Percentiles rank a stretch among this genome's conserved stretches.
Evolutionary conservation across 2,329 filamentous ascomycete genomes (phyloP).

Genomic region (Periglandula ipomoeae): DNA sequence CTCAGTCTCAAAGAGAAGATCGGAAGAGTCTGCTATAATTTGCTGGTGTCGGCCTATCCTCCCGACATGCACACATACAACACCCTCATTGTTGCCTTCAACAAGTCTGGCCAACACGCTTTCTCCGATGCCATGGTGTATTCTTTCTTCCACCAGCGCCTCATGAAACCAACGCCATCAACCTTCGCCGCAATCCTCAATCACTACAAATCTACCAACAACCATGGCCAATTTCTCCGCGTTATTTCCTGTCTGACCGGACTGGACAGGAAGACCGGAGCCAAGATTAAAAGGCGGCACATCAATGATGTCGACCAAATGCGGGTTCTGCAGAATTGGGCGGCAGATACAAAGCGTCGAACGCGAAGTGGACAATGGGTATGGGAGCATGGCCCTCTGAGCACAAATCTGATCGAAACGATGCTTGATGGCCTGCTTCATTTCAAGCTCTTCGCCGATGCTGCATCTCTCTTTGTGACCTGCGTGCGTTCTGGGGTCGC

Average conservation of each 20-base stretch:
- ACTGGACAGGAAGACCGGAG: constrained; percentile 27
- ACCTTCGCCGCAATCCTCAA: constrained; percentile 41
- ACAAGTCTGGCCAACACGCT: constrained; percentile 36
- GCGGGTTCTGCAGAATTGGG: constrained; percentile 21
- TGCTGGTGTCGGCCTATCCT: constrained; percentile 51
- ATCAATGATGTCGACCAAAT: constrained; percentile 21
- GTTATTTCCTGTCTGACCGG: constrained; percentile 37
- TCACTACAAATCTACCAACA: constrained; percentile 35
- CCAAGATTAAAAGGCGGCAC: constrained; percentile 27
- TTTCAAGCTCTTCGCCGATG: constrained; percentile 35
- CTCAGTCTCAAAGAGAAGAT: constrained; percentile 24
- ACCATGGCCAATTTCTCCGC: constrained; percentile 34
- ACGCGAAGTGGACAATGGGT: constrained; percentile 24
- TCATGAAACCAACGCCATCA: constrained; percentile 36
- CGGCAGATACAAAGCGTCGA: constrained; percentile 14
- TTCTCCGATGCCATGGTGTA: constrained; percentile 45
- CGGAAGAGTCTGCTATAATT: constrained; percentile 50
- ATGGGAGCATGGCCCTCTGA: constrained; percentile 31
- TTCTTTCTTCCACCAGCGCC: constrained; percentile 36
- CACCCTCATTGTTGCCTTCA: constrained; percentile 58
- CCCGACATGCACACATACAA: constrained; percentile 65
- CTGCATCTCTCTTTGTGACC: constrained; percentile 31
- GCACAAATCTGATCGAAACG: constrained; percentile 31
- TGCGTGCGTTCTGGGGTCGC: constrained; percentile 27
- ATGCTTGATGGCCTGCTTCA: constrained; percentile 39